phyloP scores from a whole-genome alignment of 2,329 filamentous ascomycete species.

The Huntiella moniliformis region DNA sequence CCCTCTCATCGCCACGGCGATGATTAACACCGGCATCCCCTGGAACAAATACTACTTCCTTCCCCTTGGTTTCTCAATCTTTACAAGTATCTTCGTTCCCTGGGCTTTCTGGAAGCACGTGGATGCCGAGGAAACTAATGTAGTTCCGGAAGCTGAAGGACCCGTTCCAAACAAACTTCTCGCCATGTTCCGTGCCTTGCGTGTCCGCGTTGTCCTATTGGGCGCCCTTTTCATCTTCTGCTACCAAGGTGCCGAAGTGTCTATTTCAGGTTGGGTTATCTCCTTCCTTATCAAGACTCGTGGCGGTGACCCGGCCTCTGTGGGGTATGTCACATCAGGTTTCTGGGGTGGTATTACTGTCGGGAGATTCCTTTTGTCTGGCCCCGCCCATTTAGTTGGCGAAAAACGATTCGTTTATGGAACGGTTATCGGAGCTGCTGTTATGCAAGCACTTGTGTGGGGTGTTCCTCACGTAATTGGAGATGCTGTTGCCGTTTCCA shows the following conservation, averaged over 20 bases:
- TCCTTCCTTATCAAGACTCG: constrained; percentile 62
- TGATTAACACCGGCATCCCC: constrained; percentile 32
- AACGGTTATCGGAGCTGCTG: constrained; percentile 39
- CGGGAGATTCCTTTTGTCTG: constrained; percentile 53
- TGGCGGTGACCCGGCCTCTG: constrained; percentile 46
- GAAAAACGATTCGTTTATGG: constrained; percentile 51
- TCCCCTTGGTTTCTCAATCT: constrained; percentile 35
- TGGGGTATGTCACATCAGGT: constrained; percentile 63
- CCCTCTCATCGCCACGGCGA: constrained; percentile 55
- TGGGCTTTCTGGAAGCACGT: constrained; percentile 44
- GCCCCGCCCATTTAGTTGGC: constrained; percentile 46
- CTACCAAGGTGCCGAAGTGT: constrained; percentile 72
- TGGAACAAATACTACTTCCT: constrained; percentile 63
- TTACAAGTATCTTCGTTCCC: constrained; percentile 37
- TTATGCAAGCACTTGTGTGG: constrained; percentile 65
- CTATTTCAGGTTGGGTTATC: constrained; percentile 72
- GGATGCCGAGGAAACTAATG: constrained; percentile 24
- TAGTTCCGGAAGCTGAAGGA: constrained; percentile 13
- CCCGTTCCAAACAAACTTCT: constrained; percentile 14
- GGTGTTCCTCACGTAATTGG: constrained; percentile 56
- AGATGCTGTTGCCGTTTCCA: constrained; percentile 44
- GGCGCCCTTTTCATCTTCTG: constrained; percentile 69
- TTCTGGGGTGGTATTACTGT: constrained; percentile 59
- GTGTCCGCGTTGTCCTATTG: constrained; percentile 44
- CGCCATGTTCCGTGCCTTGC: constrained; percentile 29